A percentile compares a stretch with the other conserved stretches of the same genome.
phyloP scores from a whole-genome alignment of 331 rosid species.

The Prunus yedoensis region DNA sequence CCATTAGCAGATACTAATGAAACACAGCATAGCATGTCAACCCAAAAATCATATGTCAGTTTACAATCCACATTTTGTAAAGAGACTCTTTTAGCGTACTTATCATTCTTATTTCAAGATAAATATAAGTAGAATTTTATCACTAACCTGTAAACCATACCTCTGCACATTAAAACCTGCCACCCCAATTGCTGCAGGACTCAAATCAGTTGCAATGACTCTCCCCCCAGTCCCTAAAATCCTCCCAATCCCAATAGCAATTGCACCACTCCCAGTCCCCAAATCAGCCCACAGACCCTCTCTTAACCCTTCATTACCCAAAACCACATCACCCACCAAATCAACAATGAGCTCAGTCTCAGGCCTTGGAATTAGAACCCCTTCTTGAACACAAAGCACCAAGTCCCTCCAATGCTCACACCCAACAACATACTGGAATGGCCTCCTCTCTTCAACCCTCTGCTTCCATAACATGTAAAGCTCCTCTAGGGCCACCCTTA shows the following conservation, averaged over 20 bases:
- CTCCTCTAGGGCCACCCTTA: conserved; percentile 54
- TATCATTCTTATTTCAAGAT: not conserved
- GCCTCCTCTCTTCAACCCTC: conserved; percentile 69
- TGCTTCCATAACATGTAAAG: conserved; percentile 73
- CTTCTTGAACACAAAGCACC: conserved; percentile 81
- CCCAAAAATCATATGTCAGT: not conserved
- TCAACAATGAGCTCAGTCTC: conserved; percentile 75
- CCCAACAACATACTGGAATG: conserved; percentile 88
- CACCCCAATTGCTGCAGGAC: conserved; percentile 54
- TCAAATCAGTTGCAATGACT: conserved; percentile 74
- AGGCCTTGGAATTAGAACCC: conserved; percentile 87
- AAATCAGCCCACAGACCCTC: conserved; percentile 85
- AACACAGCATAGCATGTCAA: not conserved
- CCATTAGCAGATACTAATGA: not conserved
- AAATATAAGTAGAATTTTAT: not conserved
- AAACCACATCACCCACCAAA: conserved; percentile 52
- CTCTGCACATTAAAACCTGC: conserved; percentile 77
- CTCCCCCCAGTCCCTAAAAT: conserved; percentile 44
- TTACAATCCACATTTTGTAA: no score
- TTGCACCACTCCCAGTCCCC: conserved; percentile 95
- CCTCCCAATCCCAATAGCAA: conserved; percentile 67
- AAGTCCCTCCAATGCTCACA: conserved; percentile 96
- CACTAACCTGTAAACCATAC: conserved; percentile 78
- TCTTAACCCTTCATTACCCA: conserved; percentile 45
- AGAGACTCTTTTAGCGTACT: no score